phyloP scores from a whole-genome alignment of 768 basidiomycete species.

The Strobilomyces echinocephalus region DNA sequence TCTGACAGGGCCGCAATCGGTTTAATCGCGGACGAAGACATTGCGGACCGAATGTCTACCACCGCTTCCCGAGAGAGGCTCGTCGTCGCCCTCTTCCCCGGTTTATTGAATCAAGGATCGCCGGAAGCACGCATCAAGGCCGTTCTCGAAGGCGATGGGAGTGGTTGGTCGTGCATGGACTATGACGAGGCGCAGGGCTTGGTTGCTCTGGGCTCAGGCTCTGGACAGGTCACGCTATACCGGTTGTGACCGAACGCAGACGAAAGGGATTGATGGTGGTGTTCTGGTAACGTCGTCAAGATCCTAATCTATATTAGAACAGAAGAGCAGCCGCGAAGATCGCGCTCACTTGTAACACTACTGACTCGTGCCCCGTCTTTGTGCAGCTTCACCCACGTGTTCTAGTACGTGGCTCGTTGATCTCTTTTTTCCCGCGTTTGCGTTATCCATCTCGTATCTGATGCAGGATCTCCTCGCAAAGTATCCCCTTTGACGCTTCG shows the following conservation, averaged over 20 bases:
- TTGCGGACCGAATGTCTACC: slow-evolving; percentile 13
- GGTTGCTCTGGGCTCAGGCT: slow-evolving; percentile 48
- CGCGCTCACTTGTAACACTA: background rate
- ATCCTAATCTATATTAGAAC: background rate
- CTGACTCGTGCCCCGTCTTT: background rate
- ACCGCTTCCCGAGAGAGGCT: slow-evolving; percentile 35
- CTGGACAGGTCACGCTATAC: slow-evolving; percentile 41
- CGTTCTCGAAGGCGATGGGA: slow-evolving; percentile 30
- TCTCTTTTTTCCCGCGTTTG: background rate
- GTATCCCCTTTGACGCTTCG: background rate
- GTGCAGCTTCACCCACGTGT: background rate
- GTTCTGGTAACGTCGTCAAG: background rate
- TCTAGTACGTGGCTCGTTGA: slow-evolving; percentile 3
- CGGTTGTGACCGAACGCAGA: slow-evolving; percentile 14
- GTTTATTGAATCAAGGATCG: slow-evolving; percentile 23
- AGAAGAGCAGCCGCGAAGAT: background rate
- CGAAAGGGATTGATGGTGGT: background rate
- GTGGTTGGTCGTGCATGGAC: slow-evolving; percentile 51
- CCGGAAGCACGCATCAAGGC: slow-evolving; percentile 25
- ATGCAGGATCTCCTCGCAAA: slow-evolving; percentile 2
- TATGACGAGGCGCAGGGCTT: slow-evolving; percentile 56
- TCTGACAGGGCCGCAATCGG: slow-evolving; percentile 40
- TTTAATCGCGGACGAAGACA: slow-evolving; percentile 27
- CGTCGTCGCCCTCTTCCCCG: slow-evolving; percentile 49
- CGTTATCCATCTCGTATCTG: slow-evolving; percentile 5